Evolutionary conservation across 2,329 filamentous ascomycete genomes (phyloP).

Genomic region (Fusarium heterosporum): DNA sequence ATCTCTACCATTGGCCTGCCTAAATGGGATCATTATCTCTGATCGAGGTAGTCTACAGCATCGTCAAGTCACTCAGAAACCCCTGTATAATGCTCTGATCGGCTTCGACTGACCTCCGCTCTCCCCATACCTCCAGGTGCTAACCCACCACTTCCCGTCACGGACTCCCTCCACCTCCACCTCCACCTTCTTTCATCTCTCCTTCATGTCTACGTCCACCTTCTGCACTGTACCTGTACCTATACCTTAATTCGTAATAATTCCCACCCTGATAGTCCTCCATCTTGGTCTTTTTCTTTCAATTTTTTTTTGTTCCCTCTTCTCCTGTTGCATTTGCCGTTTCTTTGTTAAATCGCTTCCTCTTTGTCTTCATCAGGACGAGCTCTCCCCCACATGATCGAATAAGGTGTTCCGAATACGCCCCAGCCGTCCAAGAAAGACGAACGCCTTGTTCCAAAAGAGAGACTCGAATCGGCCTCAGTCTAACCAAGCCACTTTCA

Average conservation of each 20-base stretch:
- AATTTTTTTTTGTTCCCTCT: constrained; percentile 14
- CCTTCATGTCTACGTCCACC: not conserved
- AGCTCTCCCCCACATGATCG: constrained; percentile 8
- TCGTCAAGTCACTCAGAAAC: constrained; percentile 19
- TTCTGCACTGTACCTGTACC: constrained; percentile 22
- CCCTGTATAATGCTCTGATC: constrained; percentile 19
- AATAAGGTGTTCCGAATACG: constrained; percentile 23
- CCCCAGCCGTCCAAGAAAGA: constrained; percentile 10
- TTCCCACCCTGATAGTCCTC: constrained; percentile 20
- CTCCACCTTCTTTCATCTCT: constrained; percentile 6
- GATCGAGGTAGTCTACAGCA: constrained; percentile 1
- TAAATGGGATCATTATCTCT: constrained; percentile 21
- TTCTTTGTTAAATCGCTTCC: constrained; percentile 14
- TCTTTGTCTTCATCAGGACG: constrained; percentile 16
- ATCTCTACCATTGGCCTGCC: constrained; percentile 26
- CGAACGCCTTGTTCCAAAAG: constrained; percentile 34
- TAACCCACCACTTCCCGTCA: constrained; percentile 26
- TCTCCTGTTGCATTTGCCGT: constrained; percentile 18
- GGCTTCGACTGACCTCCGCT: constrained; percentile 13
- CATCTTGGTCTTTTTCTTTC: constrained; percentile 9
- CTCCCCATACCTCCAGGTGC: constrained; percentile 20
- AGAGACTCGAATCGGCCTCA: constrained; percentile 28
- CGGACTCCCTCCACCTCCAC: constrained; percentile 17
- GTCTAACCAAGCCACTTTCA: constrained; percentile 38
- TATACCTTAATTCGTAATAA: constrained; percentile 37